phyloP scores from a whole-genome alignment of 768 basidiomycete genomes.

The Termitomyces sp. region DNA sequence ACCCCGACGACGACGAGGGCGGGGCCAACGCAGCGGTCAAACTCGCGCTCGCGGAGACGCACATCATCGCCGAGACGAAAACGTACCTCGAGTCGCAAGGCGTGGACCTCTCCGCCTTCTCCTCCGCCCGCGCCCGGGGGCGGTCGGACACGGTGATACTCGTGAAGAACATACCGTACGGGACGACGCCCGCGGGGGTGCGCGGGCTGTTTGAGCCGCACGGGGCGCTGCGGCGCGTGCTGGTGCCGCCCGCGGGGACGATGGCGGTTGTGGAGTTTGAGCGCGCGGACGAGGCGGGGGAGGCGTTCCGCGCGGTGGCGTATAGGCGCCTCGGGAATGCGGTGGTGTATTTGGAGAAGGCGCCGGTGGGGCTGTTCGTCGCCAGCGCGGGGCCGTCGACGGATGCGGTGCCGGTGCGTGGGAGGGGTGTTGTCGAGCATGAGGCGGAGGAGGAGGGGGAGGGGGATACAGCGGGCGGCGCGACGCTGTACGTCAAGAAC shows the following conservation, averaged over 20 bases:
- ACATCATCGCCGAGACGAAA: conserved; percentile 94
- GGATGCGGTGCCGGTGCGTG: conserved; percentile 12
- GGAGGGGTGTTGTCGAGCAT: conserved; percentile 41
- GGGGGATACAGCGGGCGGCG: conserved; percentile 49
- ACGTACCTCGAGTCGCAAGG: conserved; percentile 78
- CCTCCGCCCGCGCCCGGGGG: conserved; percentile 30
- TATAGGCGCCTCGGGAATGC: conserved; percentile 88
- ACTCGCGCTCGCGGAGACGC: conserved; percentile 93
- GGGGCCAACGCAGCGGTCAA: conserved; percentile 84
- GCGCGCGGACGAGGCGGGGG: conserved; percentile 45
- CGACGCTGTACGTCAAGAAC: conserved; percentile 94
- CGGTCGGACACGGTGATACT: conserved; percentile 80
- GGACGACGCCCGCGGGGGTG: conserved; percentile 72
- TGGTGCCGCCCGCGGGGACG: conserved; percentile 37
- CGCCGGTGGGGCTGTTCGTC: too few relatives aligned
- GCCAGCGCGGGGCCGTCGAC: too few relatives aligned
- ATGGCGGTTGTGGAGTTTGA: conserved; percentile 88
- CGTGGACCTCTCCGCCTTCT: conserved; percentile 39
- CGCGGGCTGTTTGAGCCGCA: conserved; percentile 73
- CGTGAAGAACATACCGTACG: conserved; percentile 96
- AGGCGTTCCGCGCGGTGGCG: conserved; percentile 60
- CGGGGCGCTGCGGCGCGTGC: conserved; percentile 60
- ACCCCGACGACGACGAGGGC: conserved; percentile 59
- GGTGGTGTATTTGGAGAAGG: conserved; percentile 90
- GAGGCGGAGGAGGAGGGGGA: conserved; percentile 34